Conservation (phyloP, 352 stramenopile species). For the Discostella stelligera region DNA sequence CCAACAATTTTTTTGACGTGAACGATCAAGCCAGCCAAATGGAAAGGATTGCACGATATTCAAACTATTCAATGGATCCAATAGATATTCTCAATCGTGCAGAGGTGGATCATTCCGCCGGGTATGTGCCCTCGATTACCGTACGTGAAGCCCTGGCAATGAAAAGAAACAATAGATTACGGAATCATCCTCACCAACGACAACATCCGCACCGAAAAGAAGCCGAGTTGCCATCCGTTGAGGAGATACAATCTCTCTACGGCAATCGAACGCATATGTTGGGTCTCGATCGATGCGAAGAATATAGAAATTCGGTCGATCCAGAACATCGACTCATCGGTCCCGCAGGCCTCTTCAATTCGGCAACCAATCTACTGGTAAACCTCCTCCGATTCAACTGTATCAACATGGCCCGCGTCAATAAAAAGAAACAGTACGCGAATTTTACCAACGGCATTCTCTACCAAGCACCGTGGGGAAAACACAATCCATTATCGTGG, state of each 20-base stretch:
- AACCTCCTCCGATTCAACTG: slow-evolving; percentile 56
- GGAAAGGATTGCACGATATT: slow-evolving; percentile 2
- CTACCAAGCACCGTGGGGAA: slow-evolving; percentile 71
- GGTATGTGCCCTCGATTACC: slow-evolving; percentile 29
- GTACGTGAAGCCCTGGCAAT: slow-evolving; percentile 4
- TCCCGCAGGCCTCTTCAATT: slow-evolving; percentile 77
- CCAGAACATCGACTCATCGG: slow-evolving; percentile 63
- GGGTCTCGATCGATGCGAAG: slow-evolving; percentile 63
- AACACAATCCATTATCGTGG: slow-evolving; percentile 66
- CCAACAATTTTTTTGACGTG: slow-evolving; percentile 19
- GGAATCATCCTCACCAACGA: not conserved
- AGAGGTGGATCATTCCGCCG: slow-evolving; percentile 28
- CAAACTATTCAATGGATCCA: slow-evolving; percentile 48
- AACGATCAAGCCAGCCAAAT: not conserved
- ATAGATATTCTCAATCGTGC: slow-evolving; percentile 44
- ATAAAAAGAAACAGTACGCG: slow-evolving; percentile 11
- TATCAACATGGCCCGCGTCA: slow-evolving; percentile 20
- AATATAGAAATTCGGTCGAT: slow-evolving; percentile 52
- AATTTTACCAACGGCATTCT: slow-evolving; percentile 17
- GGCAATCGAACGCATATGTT: slow-evolving; percentile 55
- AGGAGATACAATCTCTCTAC: slow-evolving; percentile 64
- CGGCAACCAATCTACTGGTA: slow-evolving; percentile 58
- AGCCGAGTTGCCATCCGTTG: slow-evolving; percentile 53
- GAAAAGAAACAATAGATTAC: not conserved
- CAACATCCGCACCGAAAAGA: slow-evolving; percentile 3